Evolutionary conservation across 2,329 filamentous ascomycete genomes (phyloP), one percentile per base, ranked within the genome.

Genomic region (Alternaria brassicae): DNA sequence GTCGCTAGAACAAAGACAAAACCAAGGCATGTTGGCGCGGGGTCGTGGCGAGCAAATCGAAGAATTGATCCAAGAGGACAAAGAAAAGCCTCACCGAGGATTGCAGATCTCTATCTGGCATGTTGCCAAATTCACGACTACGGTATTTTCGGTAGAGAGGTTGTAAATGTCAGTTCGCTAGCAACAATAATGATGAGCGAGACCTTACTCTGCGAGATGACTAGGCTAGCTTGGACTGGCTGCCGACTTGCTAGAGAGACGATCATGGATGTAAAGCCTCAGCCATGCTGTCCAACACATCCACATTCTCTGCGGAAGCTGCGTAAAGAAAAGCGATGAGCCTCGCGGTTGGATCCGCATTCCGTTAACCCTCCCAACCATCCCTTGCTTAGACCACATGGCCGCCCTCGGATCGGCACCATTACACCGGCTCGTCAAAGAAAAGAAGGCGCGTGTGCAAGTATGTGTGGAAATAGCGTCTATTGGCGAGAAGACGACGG

Each of bases 61-160:
- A 61, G 66, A 53, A 60, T 65, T 48, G 30, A 58, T 47, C 60
- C 65, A 45, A 32, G 44, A 5, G 4, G 70, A 73, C 65, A 75
- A 73, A 69, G 67, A 63, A 70, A 57, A 60, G 52, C 70, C 65
- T 66, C 66, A 60, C 47, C 37, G 63, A 57, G 66, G 48, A 69
- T 69, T 67, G 48, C 60, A 60, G 48, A 56, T 55, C 63, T 63
- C 59, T 42, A 66, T 65, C 62, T 63, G 58, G 65, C 56, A 51
- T 19, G 27, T 55, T 25, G 48, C 15, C 23, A 39, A 56, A 53
- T 62, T 45, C 54, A 44, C 12, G n/a, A n/a, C n/a, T n/a, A n/a
- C n/a, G n/a, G n/a, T n/a, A n/a, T n/a, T n/a, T n/a, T n/a, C n/a
- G n/a, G n/a, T n/a, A n/a, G n/a, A n/a, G n/a, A n/a, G n/a, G n/a